Conservation (phyloP, 306 rosid genomes). For the Vigna reflexopilosa region DNA sequence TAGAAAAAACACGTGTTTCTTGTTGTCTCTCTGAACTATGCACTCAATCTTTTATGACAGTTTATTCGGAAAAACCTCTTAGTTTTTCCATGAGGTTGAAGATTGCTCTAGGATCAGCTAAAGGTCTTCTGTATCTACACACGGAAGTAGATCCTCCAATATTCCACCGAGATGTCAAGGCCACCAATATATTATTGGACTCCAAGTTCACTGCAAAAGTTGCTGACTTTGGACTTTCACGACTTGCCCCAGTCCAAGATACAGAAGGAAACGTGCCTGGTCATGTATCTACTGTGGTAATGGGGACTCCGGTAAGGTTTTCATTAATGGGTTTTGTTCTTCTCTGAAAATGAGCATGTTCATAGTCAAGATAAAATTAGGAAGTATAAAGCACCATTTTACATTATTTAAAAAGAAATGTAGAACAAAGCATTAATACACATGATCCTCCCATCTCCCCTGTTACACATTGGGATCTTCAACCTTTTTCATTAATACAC, state of each 20-base stretch:
- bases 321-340: constrained; percentile 27
- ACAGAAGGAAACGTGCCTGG: constrained; percentile 68
- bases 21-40: constrained; percentile 23
- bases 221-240: constrained; percentile 97
- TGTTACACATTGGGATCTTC: background rate
- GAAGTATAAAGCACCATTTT: constrained; percentile 1
- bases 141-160: constrained; percentile 96
- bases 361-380: background rate
- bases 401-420: constrained; percentile 3
- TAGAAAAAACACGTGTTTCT: background rate
- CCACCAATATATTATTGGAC: constrained; percentile 88
- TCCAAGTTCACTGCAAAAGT: constrained; percentile 74
- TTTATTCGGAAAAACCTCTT: constrained; percentile 58
- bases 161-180: constrained; percentile 93
- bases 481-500: no score
- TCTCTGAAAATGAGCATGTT: background rate
- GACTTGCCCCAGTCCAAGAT: constrained; percentile 90
- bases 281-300: constrained; percentile 85
- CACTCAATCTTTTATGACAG: constrained; percentile 53
- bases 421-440: constrained; percentile 5
- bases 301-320: constrained; percentile 89
- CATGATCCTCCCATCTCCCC: background rate
- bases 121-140: constrained; percentile 91
- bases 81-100: constrained; percentile 71
- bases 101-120: constrained; percentile 79